Evolutionary conservation across 257 asterid species (phyloP).

Genomic region (Anisodus tanguticus): DNA sequence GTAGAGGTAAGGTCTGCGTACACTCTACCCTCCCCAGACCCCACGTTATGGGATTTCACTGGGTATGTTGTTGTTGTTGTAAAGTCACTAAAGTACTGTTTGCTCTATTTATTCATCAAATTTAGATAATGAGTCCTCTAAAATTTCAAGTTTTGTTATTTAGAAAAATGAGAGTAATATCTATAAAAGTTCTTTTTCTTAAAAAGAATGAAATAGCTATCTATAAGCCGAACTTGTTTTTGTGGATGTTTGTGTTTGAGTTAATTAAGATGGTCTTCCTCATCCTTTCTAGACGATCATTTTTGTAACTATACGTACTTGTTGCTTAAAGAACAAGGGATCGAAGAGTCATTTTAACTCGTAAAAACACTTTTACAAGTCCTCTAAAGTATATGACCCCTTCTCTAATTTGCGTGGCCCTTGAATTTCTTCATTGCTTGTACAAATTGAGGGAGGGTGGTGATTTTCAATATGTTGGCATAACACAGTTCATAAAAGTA

Average conservation of each 20-base stretch:
- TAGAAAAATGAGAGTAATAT: not conserved
- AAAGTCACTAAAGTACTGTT: not conserved
- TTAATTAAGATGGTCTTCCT: not conserved
- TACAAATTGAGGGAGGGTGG: not conserved
- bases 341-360: not conserved
- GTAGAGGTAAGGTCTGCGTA: no score
- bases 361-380: not conserved
- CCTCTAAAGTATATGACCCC: not conserved
- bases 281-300: not conserved
- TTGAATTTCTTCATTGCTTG: not conserved
- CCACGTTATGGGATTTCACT: no score
- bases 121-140: not conserved
- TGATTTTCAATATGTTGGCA: not conserved
- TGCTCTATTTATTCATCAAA: not conserved
- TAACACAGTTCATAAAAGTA: not conserved
- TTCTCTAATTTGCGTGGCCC: slow-evolving; percentile 14
- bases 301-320: not conserved
- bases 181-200: not conserved
- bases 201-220: not conserved
- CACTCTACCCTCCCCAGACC: no score
- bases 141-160: not conserved
- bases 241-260: not conserved
- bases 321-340: slow-evolving; percentile 23
- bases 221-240: not conserved
- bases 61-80: no score